Base-by-base conservation (phyloP, 495 filamentous ascomycete genomes). In the Penicillium steckii region DNA sequence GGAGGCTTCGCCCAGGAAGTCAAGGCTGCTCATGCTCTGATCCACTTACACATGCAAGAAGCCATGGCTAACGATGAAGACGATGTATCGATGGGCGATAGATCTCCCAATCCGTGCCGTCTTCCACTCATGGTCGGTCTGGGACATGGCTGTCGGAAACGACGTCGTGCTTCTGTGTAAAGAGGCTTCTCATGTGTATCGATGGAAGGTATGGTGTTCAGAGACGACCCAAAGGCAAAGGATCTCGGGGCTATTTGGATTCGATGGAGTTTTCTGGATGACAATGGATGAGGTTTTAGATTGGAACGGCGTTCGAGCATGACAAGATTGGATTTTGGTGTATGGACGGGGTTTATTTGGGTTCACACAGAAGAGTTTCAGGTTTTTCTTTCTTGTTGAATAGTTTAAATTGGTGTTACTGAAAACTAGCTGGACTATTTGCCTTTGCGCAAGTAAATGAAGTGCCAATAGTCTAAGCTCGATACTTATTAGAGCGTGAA, bases 1-100 rank as follows among this genome's bases (percentile, higher is more conserved):
- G 30, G 32, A 32, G 52, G 56, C 2, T 61, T 67, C 25, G 45
- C 48, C 1, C 46, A 54, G 18, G 80, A 82, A 54, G 76, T 81
- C 55, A 80, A 77, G 45, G 82, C 82, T 4, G 82, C 82, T 17
- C 70, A 81, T 62, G 68, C 81, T 40, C 63, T 85, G 51, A 66
- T 85, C 57, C 77, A 75, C 55, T 63, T 85, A 41, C 75, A 79
- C 43, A 76, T 76, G 56, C 71, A 75, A 54, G 73, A 80, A 61
- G 60, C 60, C 7, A 51, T 43, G 3, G 45, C 40, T 2, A 25
- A 35, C 10, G 61, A 52, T 40, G 45, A 43, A 29, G 53, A 56
- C 10, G 27, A 23, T 29, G 19, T 30, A 8, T 8, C 26, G 9
- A 18, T 41, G 38, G 8, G 17, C 13, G 38, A 41, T 41, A 9